These are phyloP conservation scores for Polychaeton citri DNA, from an alignment of 2,329 filamentous ascomycete genomes.

Conservation along the genomic window DNA sequence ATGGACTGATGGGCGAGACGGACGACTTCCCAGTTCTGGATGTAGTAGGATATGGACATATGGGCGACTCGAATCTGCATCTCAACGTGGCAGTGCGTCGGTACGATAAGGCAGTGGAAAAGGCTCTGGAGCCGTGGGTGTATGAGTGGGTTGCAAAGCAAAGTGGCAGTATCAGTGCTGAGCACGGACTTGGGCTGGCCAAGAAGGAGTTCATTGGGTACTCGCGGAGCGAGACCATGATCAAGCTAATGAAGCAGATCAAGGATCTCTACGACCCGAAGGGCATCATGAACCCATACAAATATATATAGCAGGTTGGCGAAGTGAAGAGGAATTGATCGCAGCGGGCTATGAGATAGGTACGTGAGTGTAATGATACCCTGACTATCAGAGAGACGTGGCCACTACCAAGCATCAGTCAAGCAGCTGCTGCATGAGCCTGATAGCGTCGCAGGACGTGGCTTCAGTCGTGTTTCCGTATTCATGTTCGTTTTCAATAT, in stretches of 20 bases:
- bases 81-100: conserved; percentile 73
- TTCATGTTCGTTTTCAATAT: too few relatives aligned
- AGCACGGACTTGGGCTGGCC: conserved; percentile 84
- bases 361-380: too few relatives aligned
- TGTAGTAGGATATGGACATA: conserved; percentile 94
- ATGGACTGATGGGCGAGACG: conserved; percentile 61
- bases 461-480: too few relatives aligned
- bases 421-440: too few relatives aligned
- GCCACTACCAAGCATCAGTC: too few relatives aligned
- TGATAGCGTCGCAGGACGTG: too few relatives aligned
- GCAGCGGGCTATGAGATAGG: too few relatives aligned
- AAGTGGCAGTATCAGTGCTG: conserved; percentile 87
- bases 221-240: conserved; percentile 75
- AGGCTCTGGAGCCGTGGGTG: conserved; percentile 81
- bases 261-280: conserved; percentile 93
- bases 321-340: too few relatives aligned
- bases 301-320: conserved; percentile 68
- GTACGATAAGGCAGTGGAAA: conserved; percentile 80
- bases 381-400: too few relatives aligned
- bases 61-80: conserved; percentile 94
- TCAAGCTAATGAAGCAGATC: conserved; percentile 86
- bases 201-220: conserved; percentile 96
- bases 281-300: conserved; percentile 98
- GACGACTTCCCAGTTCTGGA: conserved; percentile 66
- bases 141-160: conserved; percentile 92